Conservation (phyloP, 768 basidiomycete genomes). For the Candolleomyces eurysporus region DNA sequence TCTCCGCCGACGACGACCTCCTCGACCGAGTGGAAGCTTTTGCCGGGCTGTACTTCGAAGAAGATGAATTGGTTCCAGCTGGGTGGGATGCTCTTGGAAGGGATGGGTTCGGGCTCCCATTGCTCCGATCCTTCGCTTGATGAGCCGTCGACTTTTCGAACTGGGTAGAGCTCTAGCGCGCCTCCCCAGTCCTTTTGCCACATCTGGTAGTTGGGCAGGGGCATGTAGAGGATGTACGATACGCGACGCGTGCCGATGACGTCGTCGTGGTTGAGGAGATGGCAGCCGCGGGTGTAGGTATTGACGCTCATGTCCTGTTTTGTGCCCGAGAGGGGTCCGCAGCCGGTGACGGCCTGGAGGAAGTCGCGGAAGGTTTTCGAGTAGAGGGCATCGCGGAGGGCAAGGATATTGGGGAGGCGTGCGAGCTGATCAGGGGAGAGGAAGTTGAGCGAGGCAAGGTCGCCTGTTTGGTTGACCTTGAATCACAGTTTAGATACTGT, state of each 20-base stretch:
- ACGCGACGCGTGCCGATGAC: slow-evolving; percentile 93
- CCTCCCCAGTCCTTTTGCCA: slow-evolving; percentile 95
- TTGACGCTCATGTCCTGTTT: slow-evolving; percentile 97
- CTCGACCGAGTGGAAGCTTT: slow-evolving; percentile 95
- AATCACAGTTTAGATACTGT: not conserved
- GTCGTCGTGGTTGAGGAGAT: slow-evolving; percentile 97
- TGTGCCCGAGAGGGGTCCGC: slow-evolving; percentile 84
- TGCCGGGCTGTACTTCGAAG: slow-evolving; percentile 91
- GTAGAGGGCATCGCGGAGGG: slow-evolving; percentile 90
- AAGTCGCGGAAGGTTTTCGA: slow-evolving; percentile 79
- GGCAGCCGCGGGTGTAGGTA: slow-evolving; percentile 87
- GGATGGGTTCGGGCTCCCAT: slow-evolving; percentile 66
- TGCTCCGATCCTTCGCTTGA: slow-evolving; percentile 31
- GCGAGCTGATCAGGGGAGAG: slow-evolving; percentile 75
- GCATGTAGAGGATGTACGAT: slow-evolving; percentile 97
- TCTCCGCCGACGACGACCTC: slow-evolving; percentile 90
- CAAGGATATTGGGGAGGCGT: slow-evolving; percentile 75
- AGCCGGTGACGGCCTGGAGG: slow-evolving; percentile 84
- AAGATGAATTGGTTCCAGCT: slow-evolving; percentile 90
- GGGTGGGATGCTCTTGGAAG: slow-evolving; percentile 68
- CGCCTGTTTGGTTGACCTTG: slow-evolving; percentile 95
- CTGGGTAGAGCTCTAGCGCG: slow-evolving; percentile 90
- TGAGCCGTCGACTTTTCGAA: slow-evolving; percentile 46
- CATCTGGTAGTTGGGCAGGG: slow-evolving; percentile 63
- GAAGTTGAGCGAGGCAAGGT: slow-evolving; percentile 90